Percentiles rank a stretch among this genome's conserved stretches.
These are phyloP conservation scores for Moesziomyces sp. DNA, from an alignment of 1,284 basidiomycete genomes.

Conservation along the genomic window DNA sequence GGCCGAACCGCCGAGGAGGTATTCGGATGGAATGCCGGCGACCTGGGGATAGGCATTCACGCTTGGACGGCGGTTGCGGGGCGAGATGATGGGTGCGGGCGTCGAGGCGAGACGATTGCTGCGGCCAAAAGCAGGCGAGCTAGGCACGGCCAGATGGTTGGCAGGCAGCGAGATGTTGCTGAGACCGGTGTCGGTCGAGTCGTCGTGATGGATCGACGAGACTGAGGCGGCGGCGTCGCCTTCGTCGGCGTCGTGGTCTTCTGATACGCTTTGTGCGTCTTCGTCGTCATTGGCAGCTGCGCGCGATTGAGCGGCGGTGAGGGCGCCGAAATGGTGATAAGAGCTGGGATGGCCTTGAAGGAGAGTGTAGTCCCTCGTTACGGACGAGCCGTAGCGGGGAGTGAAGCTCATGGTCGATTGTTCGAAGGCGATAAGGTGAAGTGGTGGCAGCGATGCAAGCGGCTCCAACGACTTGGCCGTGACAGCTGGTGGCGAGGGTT, in stretches of 20 bases:
- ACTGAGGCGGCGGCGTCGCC: constrained; percentile 10
- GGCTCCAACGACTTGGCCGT: too few species aligned
- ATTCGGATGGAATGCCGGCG: constrained; percentile 48
- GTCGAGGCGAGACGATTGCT: constrained; percentile 18
- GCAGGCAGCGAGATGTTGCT: constrained; percentile 44
- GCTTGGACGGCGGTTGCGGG: constrained; percentile 33
- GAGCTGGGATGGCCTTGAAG: constrained; percentile 47
- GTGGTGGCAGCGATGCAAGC: constrained; percentile 3
- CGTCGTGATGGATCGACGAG: constrained; percentile 28
- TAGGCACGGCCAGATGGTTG: constrained; percentile 15
- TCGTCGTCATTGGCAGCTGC: constrained; percentile 5
- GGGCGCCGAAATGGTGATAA: constrained; percentile 43
- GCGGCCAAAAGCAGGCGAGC: constrained; percentile 33
- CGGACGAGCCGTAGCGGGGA: constrained; percentile 49
- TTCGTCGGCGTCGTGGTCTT: constrained; percentile 19
- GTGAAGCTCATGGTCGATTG: constrained; percentile 39
- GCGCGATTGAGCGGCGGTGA: constrained; percentile 10
- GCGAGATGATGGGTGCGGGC: constrained; percentile 23
- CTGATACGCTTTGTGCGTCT: constrained; percentile 5
- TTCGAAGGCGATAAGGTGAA: background rate
- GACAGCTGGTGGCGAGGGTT: too few species aligned
- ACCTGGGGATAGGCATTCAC: constrained; percentile 44
- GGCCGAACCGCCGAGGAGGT: constrained; percentile 45
- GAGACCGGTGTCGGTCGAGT: constrained; percentile 25
- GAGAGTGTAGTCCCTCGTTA: constrained; percentile 45